Evolutionary conservation across 2,329 filamentous ascomycete genomes (phyloP), one percentile per base, ranked within the genome.

Genomic region (Cadophora gregata): DNA sequence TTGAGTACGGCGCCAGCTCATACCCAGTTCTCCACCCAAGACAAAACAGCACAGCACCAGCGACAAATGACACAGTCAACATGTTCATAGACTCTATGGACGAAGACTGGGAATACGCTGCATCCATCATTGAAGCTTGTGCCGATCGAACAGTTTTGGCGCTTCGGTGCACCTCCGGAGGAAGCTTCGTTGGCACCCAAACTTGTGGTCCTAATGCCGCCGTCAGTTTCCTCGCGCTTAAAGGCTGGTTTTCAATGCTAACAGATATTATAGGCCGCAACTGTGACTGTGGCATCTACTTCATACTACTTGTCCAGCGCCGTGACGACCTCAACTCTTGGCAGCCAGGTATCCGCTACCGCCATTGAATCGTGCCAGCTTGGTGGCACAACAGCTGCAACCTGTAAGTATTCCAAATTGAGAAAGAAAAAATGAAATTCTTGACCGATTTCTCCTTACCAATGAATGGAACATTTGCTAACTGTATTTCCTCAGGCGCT

Each of bases 41-140:
- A 6, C 48, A 51, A n/a, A 62, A 62, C 12, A 24, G 24, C 31
- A 53, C 59, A 4, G 29, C 45, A 3, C 47, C 59, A 14, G 31
- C 55, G 16, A 19, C 59, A n/a, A 50, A 38, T 8, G 61, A 36
- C 19, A 65, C 63, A 6, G 25, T 65, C 31, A 62, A 65, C 42
- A 42, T 65, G 63, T 65, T 65, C 63, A 62, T 65, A 10, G 63
- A 65, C 16, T 51, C 63, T 29, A 47, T 31, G 9, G 58, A 56
- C 27, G 12, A 27, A 9, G 48, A 60, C 12, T 65, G 38, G 36
- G 27, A 55, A 60, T 65, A 62, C 25, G 63, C 47, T 24, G 63
- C 58, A 45, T 65, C 63, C 9, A 48, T 65, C 12, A 16, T 65
- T 24, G 47, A 36, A 47, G 63, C 63, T 2, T 65, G 63, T 21